Evolutionary conservation across 176 grass and related monocot species (phyloP), one percentile per base, ranked within the genome.

Genomic region (Olyra latifolia): DNA sequence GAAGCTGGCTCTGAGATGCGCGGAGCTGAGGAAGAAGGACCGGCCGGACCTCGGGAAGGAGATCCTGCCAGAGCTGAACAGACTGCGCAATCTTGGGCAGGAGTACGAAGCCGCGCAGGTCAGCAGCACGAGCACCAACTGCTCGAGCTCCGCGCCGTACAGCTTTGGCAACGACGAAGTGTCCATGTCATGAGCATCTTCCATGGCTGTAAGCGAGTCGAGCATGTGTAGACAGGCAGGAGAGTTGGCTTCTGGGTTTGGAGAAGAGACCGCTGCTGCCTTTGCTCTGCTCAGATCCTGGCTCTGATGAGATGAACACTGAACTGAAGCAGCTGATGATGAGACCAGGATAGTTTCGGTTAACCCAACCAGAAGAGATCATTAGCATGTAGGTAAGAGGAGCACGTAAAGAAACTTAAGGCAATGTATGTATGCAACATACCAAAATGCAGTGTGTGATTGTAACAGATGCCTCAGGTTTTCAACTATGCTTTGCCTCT

Each of bases 11-110:
- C 16, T 98, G 69, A 53, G 69, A 41, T 98, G 95, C 2, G 79
- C 93, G 2, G 92, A 98, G 86, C 74, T 98, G 23, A 81, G 88
- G 63, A 92, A 89, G 71, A 98, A 94, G 62, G 92, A 94, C 35
- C 59, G 95, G 17, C 95, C 95, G 0, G 88, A 98, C 63, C 83
- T 97, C 0, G 90, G 77, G 2, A 91, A 46, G 9, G 88, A 90
- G n/a, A 87, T 98, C 15, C 38, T 98, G 77, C 95, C 92, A 0
- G 95, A 92, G 83, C 88, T 98, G 11, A 45, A 53, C 62, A 79
- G 88, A 49, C 80, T 98, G 46, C 89, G 88, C 20, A 84, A 78
- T 45, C 57, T 98, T 56, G 90, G 88, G 5, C 87, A 81, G 20
- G 87, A 91, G 4, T 87, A 87, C 8, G 80, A 92, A 39, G 32